Conservation (phyloP, 257 asterid species). For the Haberlea rhodopensis region DNA sequence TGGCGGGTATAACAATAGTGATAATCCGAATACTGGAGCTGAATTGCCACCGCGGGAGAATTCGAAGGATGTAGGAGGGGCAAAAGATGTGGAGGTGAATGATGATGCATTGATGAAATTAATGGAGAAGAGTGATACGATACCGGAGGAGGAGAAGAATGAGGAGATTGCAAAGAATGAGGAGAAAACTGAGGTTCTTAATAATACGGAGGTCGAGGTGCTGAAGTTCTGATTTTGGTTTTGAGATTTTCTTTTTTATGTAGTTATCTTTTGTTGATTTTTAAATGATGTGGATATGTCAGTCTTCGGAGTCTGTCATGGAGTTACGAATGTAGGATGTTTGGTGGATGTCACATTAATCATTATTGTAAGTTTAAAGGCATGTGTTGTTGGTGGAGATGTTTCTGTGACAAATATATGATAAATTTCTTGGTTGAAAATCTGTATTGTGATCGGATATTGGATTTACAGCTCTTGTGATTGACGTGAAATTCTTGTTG, state of each 20-base stretch:
- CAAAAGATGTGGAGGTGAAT: slow-evolving; percentile 25
- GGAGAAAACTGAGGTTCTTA: slow-evolving; percentile 24
- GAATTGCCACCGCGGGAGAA: slow-evolving; percentile 30
- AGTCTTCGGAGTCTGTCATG: not conserved
- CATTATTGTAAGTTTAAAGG: not conserved
- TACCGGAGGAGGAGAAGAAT: slow-evolving; percentile 31
- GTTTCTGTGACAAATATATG: not conserved
- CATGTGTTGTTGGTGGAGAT: slow-evolving; percentile 3
- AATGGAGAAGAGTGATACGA: slow-evolving; percentile 32
- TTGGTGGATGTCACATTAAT: not conserved
- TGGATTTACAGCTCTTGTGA: not conserved
- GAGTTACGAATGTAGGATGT: not conserved
- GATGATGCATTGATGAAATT: slow-evolving; percentile 27
- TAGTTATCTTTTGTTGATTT: not conserved
- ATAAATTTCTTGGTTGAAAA: not conserved
- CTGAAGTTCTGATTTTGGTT: not conserved
- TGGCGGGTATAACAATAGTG: slow-evolving; percentile 6
- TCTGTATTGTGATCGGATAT: not conserved
- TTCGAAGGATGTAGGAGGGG: slow-evolving; percentile 32
- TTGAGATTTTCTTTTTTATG: not conserved
- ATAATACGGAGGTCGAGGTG: slow-evolving; percentile 34
- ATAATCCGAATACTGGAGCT: slow-evolving; percentile 23
- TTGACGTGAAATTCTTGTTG: not conserved
- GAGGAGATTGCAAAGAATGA: slow-evolving; percentile 28
- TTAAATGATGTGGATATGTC: slow-evolving; percentile 17